phyloP scores from a whole-genome alignment of 345 rosid genomes.

The Lumnitzera littorea region DNA sequence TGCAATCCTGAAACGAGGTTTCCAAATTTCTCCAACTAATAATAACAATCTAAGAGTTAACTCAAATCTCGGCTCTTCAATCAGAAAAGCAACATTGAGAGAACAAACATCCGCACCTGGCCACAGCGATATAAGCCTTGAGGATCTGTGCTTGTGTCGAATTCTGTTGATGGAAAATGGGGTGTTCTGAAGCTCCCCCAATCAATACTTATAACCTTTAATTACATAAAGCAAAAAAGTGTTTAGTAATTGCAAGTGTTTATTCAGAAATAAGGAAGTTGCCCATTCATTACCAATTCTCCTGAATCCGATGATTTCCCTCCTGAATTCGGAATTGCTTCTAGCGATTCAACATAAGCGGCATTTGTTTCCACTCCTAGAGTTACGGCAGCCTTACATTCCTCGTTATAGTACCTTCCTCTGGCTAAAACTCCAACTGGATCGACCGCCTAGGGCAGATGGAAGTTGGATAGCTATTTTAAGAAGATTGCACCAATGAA shows the following conservation, averaged over 20 bases:
- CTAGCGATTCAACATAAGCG: constrained; percentile 39
- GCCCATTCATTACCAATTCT: constrained; percentile 28
- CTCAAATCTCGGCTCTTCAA: neutral
- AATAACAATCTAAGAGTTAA: constrained; percentile 4
- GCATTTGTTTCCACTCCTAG: constrained; percentile 51
- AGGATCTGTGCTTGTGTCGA: constrained; percentile 39
- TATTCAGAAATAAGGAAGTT: neutral
- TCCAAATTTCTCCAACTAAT: constrained; percentile 39
- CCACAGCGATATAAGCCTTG: constrained; percentile 43
- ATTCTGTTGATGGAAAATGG: constrained; percentile 47
- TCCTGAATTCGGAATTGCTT: constrained; percentile 31
- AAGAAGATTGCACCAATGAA: neutral
- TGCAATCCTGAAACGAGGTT: constrained; percentile 55
- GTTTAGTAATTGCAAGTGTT: neutral
- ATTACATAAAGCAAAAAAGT: neutral
- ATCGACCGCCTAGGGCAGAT: constrained; percentile 36
- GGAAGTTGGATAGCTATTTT: neutral
- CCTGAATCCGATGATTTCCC: constrained; percentile 25
- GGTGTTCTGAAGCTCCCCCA: constrained; percentile 58
- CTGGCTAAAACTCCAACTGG: constrained; percentile 50
- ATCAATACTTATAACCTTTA: constrained; percentile 48
- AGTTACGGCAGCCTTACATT: constrained; percentile 47
- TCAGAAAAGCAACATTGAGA: neutral
- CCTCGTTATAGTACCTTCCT: constrained; percentile 50
- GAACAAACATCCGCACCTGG: constrained; percentile 21